These are phyloP conservation scores for Fomitopsis schrenkii DNA, from an alignment of 1,284 basidiomycete species.

Conservation along the genomic window DNA sequence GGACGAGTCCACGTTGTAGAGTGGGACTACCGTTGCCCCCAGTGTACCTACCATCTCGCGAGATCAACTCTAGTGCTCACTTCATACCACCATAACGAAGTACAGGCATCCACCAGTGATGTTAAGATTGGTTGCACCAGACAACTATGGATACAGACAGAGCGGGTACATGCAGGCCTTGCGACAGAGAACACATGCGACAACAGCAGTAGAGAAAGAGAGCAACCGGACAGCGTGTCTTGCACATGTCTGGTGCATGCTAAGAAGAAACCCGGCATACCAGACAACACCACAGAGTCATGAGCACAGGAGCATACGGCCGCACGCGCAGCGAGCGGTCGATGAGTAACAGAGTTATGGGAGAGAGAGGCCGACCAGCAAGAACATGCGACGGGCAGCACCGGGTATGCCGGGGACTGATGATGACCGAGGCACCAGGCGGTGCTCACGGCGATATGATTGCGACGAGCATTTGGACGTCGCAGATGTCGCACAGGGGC, in stretches of 20 bases:
- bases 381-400: background rate
- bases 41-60: too few species aligned
- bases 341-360: background rate
- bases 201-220: background rate
- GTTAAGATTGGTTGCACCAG: background rate
- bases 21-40: too few species aligned
- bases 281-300: conserved; percentile 1
- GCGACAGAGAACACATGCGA: background rate
- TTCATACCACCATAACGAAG: too few species aligned
- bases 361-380: background rate
- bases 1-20: too few species aligned
- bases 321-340: background rate
- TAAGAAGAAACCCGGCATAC: background rate
- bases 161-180: background rate
- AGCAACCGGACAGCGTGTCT: background rate
- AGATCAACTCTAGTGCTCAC: too few species aligned
- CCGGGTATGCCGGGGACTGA: background rate
- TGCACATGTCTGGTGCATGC: background rate
- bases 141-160: background rate
- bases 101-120: too few species aligned
- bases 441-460: background rate
- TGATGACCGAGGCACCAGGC: background rate
- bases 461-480: background rate
- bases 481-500: background rate
- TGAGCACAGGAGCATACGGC: background rate